These are phyloP conservation scores for Saccharomyces eubayanus DNA, from an alignment of 805 yeast genomes.

Conservation along the genomic window DNA sequence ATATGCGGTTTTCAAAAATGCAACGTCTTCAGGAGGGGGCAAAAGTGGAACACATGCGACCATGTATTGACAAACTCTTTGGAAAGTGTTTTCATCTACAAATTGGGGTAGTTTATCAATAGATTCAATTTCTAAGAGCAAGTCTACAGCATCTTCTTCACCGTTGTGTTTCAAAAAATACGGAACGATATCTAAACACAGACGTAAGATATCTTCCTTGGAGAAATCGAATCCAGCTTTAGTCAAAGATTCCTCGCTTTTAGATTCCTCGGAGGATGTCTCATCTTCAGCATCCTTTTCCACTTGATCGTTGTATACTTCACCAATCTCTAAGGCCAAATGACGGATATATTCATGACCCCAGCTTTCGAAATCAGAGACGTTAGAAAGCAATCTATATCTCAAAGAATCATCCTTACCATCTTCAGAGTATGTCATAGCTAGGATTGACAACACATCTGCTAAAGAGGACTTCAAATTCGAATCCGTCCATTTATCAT, in stretches of 20 bases:
- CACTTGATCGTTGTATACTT: slow-evolving; percentile 55
- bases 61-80: slow-evolving; percentile 88
- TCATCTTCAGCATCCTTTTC: slow-evolving; percentile 30
- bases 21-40: slow-evolving; percentile 88
- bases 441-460: slow-evolving; percentile 84
- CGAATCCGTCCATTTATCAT: slow-evolving; percentile 55
- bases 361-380: slow-evolving; percentile 69
- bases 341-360: slow-evolving; percentile 98
- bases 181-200: slow-evolving; percentile 75
- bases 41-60: slow-evolving; percentile 92
- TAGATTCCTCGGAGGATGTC: slow-evolving; percentile 9
- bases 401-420: slow-evolving; percentile 72
- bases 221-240: slow-evolving; percentile 21
- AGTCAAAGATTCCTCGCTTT: slow-evolving; percentile 7
- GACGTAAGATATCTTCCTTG: slow-evolving; percentile 42
- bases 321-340: slow-evolving; percentile 90
- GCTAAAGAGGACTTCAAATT: slow-evolving; percentile 54
- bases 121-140: slow-evolving; percentile 79
- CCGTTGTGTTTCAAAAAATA: slow-evolving; percentile 90
- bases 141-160: slow-evolving; percentile 96
- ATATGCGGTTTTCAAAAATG: slow-evolving; percentile 82
- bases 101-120: slow-evolving; percentile 75
- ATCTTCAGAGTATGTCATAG: slow-evolving; percentile 85
- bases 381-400: slow-evolving; percentile 60
- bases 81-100: slow-evolving; percentile 76